phyloP scores from a whole-genome alignment of 2,329 filamentous ascomycete genomes.

The Fusarium subtropicale region DNA sequence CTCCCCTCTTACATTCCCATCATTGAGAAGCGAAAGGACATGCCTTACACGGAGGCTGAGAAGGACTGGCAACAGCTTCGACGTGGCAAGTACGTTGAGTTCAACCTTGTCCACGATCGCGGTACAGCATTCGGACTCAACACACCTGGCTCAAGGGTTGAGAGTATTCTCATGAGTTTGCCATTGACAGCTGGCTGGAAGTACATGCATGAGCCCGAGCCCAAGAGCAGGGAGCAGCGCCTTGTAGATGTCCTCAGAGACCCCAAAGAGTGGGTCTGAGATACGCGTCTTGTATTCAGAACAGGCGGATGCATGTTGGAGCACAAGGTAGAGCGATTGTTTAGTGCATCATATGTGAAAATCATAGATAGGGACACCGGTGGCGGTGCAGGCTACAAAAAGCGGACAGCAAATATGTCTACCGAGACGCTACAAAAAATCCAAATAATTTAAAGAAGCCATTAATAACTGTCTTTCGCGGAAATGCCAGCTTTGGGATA shows the following conservation, averaged over 20 bases:
- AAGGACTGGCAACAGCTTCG: slow-evolving; percentile 98
- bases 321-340: slow-evolving; percentile 29
- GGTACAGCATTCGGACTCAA: slow-evolving; percentile 95
- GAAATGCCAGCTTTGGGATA: background rate
- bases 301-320: slow-evolving; percentile 9
- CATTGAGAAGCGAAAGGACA: slow-evolving; percentile 86
- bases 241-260: slow-evolving; percentile 77
- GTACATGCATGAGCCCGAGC: slow-evolving; percentile 91
- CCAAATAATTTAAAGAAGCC: slow-evolving; percentile 16
- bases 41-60: slow-evolving; percentile 86
- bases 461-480: background rate
- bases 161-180: slow-evolving; percentile 98
- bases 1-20: slow-evolving; percentile 92
- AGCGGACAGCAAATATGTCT: background rate
- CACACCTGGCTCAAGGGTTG: slow-evolving; percentile 89
- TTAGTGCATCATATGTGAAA: slow-evolving; percentile 41
- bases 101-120: slow-evolving; percentile 96
- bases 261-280: slow-evolving; percentile 74
- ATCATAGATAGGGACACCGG: slow-evolving; percentile 38
- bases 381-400: slow-evolving; percentile 33
- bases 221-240: slow-evolving; percentile 80
- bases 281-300: background rate
- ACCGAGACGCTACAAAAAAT: slow-evolving; percentile 3
- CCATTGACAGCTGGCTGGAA: slow-evolving; percentile 93
- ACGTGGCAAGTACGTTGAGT: slow-evolving; percentile 96